Evolutionary conservation across 164 flowering plant genomes (phyloP).

Genomic region (Chimonanthus salicifolius): DNA sequence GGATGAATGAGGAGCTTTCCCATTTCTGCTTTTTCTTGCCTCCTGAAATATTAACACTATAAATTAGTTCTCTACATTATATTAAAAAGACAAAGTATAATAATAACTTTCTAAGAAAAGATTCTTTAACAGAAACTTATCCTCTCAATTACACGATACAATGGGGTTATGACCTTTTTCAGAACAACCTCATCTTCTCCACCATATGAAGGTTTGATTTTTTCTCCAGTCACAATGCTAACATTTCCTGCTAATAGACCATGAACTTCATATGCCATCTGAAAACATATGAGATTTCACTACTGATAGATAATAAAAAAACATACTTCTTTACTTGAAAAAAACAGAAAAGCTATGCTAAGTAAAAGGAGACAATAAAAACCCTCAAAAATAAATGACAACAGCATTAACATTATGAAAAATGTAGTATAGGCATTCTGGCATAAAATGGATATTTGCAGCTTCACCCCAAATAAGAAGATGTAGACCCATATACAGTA

Average conservation of each 20-base stretch:
- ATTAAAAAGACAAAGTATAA: background rate
- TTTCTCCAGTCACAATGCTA: slow-evolving; percentile 94
- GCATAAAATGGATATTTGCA: slow-evolving; percentile 95
- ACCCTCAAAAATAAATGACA: slow-evolving; percentile 1
- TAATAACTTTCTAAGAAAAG: background rate
- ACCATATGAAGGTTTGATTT: slow-evolving; percentile 95
- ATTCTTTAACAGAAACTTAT: slow-evolving; percentile 24
- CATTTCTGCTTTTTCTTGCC: slow-evolving; percentile 59
- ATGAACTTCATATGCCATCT: slow-evolving; percentile 99
- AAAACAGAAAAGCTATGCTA: background rate
- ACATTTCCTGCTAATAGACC: slow-evolving; percentile 96
- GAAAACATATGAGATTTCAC: slow-evolving; percentile 7
- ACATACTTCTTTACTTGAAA: too few relatives aligned
- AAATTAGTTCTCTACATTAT: background rate
- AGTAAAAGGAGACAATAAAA: background rate
- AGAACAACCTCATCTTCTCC: slow-evolving; percentile 97
- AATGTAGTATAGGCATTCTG: slow-evolving; percentile 95
- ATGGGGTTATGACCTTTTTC: slow-evolving; percentile 85
- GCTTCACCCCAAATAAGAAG: slow-evolving; percentile 99
- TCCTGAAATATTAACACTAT: slow-evolving; percentile 46
- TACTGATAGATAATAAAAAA: background rate
- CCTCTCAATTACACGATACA: slow-evolving; percentile 84
- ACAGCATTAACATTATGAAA: slow-evolving; percentile 77
- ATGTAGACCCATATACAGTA: slow-evolving; percentile 91
- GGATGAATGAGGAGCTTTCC: slow-evolving; percentile 71